Percentiles rank a stretch among this genome's conserved stretches.
Conservation (phyloP, 2,329 filamentous ascomycete genomes). For the Phoma sp. region DNA sequence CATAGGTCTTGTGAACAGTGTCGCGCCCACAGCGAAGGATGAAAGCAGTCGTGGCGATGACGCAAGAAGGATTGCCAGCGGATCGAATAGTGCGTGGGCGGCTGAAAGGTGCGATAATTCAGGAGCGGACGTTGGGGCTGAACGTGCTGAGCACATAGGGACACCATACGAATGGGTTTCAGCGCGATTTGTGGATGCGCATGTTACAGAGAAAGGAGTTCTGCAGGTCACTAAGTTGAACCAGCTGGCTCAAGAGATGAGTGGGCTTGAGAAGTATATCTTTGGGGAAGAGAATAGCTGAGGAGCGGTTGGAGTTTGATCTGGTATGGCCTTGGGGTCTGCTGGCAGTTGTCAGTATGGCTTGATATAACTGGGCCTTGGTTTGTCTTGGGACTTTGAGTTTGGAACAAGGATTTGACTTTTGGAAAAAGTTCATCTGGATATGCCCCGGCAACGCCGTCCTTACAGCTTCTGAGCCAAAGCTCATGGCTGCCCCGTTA, state of each 20-base stretch:
- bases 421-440: constrained; percentile 12
- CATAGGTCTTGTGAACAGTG: constrained; percentile 59
- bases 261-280: constrained; percentile 30
- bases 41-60: not conserved
- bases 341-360: not conserved
- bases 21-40: constrained; percentile 31
- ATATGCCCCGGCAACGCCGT: constrained; percentile 18
- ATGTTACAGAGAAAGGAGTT: constrained; percentile 40
- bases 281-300: constrained; percentile 17
- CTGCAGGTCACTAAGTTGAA: constrained; percentile 26
- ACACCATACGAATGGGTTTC: constrained; percentile 45
- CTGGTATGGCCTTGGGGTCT: not conserved
- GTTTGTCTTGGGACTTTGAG: not conserved
- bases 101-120: too few relatives aligned
- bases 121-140: too few relatives aligned
- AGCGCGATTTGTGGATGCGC: constrained; percentile 33
- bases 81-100: too few relatives aligned
- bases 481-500: constrained; percentile 4
- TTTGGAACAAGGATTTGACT: not conserved
- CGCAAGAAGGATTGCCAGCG: too few relatives aligned
- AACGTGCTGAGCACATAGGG: not conserved
- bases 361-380: not conserved
- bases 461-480: not conserved
- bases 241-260: constrained; percentile 18
- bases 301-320: not conserved